Evolutionary conservation across 768 basidiomycete species (phyloP), one percentile per base, ranked within the genome.

Genomic region (Boletus edulis): DNA sequence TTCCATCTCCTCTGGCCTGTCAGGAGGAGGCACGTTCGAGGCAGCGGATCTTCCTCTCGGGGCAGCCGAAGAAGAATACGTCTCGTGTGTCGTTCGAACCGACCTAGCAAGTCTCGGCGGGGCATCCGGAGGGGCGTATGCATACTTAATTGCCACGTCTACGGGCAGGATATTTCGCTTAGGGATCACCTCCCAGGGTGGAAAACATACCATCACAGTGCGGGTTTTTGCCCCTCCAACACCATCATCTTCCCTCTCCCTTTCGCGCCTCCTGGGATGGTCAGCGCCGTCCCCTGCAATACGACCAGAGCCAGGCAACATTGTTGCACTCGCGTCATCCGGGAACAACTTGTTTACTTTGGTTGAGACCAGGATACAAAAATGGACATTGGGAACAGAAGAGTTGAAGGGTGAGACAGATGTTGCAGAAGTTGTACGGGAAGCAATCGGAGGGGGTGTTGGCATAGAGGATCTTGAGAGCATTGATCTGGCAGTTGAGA

Each of bases 1-100:
- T 52, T 87, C 85, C 56, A 87, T 95, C 41, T 86, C 86, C 5
- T 89, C 87, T 55, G 90, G 90, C 15, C 80, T 93, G 14, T 88
- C 91, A 3, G 90, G 91, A 13, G 90, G 89, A 10, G 81, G 88
- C 37, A 83, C 83, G 56, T 77, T 78, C 11, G 77, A 79, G 27
- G 72, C 77, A 5, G 62, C 76, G 11, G 60, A 89, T 47, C 74
- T 78, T 20, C 64, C 66, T 34, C 68, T 90, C 44, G 73, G 72
- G 29, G 58, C 74, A 5, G 59, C 66, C 4, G 77, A 78, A 13
- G 80, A 78, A 2, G 89, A 91, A 65, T 75, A 75, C 45, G 78
- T 88, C 14, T 88, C 87, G 4, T 84, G 81, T 59, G 67, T 91
- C n/a, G 74, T 81, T 51, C 81, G 88, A 32, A 76, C 80, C 39